Percentiles rank a stretch among this genome's conserved stretches.
phyloP scores from a whole-genome alignment of 495 filamentous ascomycete species.

The Glonium stellatum region DNA sequence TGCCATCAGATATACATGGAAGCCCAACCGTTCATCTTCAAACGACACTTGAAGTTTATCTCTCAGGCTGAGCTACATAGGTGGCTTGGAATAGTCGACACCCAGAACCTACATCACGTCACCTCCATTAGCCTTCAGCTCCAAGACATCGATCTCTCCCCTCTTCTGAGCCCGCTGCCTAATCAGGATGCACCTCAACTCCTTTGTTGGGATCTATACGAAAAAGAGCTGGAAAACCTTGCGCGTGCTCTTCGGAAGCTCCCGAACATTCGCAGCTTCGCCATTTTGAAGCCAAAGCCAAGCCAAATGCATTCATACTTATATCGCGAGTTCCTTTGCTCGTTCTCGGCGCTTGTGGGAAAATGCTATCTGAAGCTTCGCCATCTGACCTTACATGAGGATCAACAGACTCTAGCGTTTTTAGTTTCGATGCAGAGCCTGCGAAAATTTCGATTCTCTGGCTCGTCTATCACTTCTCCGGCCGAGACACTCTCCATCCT shows the following conservation, averaged over 20 bases:
- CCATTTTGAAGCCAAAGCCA: not conserved
- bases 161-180: conserved; percentile 4
- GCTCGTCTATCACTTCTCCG: not conserved
- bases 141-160: conserved; percentile 23
- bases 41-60: conserved; percentile 21
- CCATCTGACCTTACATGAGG: not conserved
- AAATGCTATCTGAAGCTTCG: not conserved
- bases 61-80: conserved; percentile 20
- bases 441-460: not conserved
- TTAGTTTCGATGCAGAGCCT: not conserved
- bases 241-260: conserved; percentile 6
- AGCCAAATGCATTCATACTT: not conserved
- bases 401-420: not conserved
- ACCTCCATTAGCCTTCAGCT: conserved; percentile 14
- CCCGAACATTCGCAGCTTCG: conserved; percentile 8
- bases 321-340: not conserved
- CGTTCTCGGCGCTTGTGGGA: not conserved
- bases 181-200: not conserved
- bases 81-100: conserved; percentile 16
- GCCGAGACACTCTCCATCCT: not conserved
- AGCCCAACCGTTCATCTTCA: conserved; percentile 27
- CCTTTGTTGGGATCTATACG: conserved; percentile 17
- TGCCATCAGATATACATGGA: conserved; percentile 28
- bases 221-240: conserved; percentile 8
- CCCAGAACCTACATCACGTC: conserved; percentile 9